These are phyloP conservation scores for Carallia pectinifolia DNA, from an alignment of 345 rosid species.

Conservation along the genomic window DNA sequence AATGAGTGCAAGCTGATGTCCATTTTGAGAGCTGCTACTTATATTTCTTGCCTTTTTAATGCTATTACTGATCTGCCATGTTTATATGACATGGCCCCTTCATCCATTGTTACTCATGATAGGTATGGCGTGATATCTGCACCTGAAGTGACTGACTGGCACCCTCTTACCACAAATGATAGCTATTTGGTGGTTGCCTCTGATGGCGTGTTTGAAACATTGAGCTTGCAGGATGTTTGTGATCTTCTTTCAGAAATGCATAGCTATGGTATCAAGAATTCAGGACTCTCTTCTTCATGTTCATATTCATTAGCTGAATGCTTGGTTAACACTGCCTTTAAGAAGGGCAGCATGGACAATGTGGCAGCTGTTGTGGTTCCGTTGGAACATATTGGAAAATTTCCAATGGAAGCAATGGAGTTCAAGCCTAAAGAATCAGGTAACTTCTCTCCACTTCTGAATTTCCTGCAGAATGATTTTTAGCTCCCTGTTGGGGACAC, in stretches of 20 bases:
- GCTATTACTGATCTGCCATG: background rate
- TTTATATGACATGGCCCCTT: background rate
- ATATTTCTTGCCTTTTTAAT: constrained; percentile 6
- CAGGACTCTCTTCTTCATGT: constrained; percentile 58
- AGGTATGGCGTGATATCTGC: constrained; percentile 87
- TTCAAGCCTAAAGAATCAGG: constrained; percentile 43
- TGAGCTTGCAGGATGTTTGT: constrained; percentile 74
- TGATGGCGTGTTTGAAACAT: constrained; percentile 90
- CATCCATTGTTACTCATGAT: constrained; percentile 2
- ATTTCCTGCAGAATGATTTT: constrained; percentile 9
- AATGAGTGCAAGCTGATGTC: background rate
- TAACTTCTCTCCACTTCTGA: constrained; percentile 27
- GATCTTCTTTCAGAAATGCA: constrained; percentile 69
- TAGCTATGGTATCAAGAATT: constrained; percentile 33
- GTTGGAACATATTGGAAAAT: constrained; percentile 42
- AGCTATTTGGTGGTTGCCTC: constrained; percentile 87
- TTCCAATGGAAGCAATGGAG: constrained; percentile 32
- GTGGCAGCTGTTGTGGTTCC: constrained; percentile 83
- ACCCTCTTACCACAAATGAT: constrained; percentile 59
- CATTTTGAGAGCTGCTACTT: background rate
- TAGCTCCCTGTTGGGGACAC: constrained; percentile 9
- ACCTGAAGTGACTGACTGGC: constrained; percentile 91
- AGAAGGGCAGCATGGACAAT: constrained; percentile 84
- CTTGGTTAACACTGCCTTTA: constrained; percentile 65
- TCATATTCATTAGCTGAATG: constrained; percentile 77